Evolutionary conservation across 1,139 yeast genomes (phyloP).

Genomic region (Eremothecium sinecaudum): DNA sequence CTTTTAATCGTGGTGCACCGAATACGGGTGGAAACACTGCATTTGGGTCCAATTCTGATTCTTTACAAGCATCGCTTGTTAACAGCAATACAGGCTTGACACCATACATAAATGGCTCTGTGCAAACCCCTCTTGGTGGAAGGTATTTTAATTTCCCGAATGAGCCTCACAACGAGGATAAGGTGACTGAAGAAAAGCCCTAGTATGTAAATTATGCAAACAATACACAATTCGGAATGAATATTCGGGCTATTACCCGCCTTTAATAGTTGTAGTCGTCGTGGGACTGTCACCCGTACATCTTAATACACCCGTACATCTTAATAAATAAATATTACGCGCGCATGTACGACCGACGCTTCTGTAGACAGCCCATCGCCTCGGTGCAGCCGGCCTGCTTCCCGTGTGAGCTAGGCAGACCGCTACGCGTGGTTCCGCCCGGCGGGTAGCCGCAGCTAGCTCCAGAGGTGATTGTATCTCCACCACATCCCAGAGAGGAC

Average conservation of each 20-base stretch:
- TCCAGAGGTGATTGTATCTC: too few relatives aligned
- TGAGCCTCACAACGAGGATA: constrained; percentile 8
- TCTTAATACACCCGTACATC: neutral
- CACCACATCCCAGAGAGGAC: too few relatives aligned
- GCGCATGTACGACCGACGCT: too few relatives aligned
- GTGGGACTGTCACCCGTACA: constrained; percentile 1
- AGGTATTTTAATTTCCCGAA: constrained; percentile 21
- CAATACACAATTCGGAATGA: too few relatives aligned
- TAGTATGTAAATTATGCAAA: too few relatives aligned
- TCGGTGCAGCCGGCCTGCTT: too few relatives aligned
- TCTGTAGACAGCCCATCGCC: too few relatives aligned
- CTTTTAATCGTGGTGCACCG: constrained; percentile 10
- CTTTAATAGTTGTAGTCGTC: neutral
- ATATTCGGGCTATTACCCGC: neutral
- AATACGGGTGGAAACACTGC: constrained; percentile 3
- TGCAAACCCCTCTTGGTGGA: constrained; percentile 25
- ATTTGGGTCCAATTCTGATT: neutral
- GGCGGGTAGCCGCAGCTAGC: too few relatives aligned
- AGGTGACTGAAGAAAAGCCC: constrained; percentile 6
- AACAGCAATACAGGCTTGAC: constrained; percentile 27
- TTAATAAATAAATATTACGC: too few relatives aligned
- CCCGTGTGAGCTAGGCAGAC: too few relatives aligned
- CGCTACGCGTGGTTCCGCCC: too few relatives aligned
- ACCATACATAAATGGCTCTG: constrained; percentile 22
- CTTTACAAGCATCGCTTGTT: constrained; percentile 2